Evolutionary conservation across 83 land plant species (phyloP).

Genomic region (Diphasiastrum complanatum): DNA sequence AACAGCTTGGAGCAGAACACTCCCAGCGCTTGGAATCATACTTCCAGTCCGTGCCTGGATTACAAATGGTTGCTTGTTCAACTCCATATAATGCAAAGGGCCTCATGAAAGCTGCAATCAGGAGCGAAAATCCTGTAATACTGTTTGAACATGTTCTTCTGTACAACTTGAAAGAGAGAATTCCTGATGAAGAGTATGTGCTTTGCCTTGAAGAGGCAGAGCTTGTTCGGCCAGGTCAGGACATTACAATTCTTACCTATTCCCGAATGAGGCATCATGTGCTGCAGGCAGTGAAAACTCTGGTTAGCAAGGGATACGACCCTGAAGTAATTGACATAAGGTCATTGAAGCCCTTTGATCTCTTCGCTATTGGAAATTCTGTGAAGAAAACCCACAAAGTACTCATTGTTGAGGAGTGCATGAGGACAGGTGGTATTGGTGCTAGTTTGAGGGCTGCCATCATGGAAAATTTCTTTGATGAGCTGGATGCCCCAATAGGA

Average conservation of each 20-base stretch:
- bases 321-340: constrained; percentile 15
- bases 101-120: constrained; percentile 30
- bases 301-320: constrained; percentile 12
- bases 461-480: constrained; percentile 17
- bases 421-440: constrained; percentile 24
- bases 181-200: constrained; percentile 85
- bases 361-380: constrained; percentile 11
- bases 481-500: constrained; percentile 13
- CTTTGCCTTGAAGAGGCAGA: constrained; percentile 77
- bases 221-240: constrained; percentile 52
- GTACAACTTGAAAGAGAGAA: constrained; percentile 82
- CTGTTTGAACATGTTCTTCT: constrained; percentile 85
- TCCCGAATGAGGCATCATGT: constrained; percentile 45
- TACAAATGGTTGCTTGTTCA: constrained; percentile 96
- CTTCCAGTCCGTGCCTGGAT: constrained; percentile 95
- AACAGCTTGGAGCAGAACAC: constrained; percentile 94
- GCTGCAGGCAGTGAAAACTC: constrained; percentile 25
- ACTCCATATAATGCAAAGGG: constrained; percentile 76
- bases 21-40: constrained; percentile 91
- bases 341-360: constrained; percentile 22
- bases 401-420: constrained; percentile 23
- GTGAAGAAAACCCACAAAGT: constrained; percentile 16
- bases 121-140: constrained; percentile 84
- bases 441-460: constrained; percentile 23
- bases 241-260: constrained; percentile 71